phyloP scores from a whole-genome alignment of 1,139 yeast species.

The Saccharomyces pastorianus region DNA sequence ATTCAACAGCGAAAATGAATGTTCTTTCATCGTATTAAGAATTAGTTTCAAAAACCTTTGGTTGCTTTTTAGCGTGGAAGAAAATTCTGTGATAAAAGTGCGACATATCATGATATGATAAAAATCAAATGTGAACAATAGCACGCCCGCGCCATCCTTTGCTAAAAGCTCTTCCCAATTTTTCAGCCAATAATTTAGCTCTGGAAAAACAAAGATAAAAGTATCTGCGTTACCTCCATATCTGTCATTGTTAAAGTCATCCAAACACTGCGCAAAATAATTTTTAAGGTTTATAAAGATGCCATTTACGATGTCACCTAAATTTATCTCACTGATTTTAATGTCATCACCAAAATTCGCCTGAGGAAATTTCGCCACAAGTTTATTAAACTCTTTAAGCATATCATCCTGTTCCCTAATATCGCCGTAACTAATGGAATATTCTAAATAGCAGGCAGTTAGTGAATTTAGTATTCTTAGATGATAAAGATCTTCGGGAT shows the following conservation, averaged over 20 bases:
- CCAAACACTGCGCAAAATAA: slow-evolving; percentile 17
- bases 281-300: slow-evolving; percentile 26
- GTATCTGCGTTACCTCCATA: not conserved
- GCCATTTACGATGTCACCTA: slow-evolving; percentile 32
- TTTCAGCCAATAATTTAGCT: slow-evolving; percentile 36
- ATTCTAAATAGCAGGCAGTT: slow-evolving; percentile 42
- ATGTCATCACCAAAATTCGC: slow-evolving; percentile 44
- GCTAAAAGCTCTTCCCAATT: slow-evolving; percentile 38
- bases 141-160: slow-evolving; percentile 39
- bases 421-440: slow-evolving; percentile 40
- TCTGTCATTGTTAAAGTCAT: slow-evolving; percentile 3
- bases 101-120: slow-evolving; percentile 38
- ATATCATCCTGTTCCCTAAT: slow-evolving; percentile 23
- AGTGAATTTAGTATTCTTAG: slow-evolving; percentile 43
- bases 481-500: slow-evolving; percentile 39
- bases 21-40: slow-evolving; percentile 35
- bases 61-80: slow-evolving; percentile 14
- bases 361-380: slow-evolving; percentile 39
- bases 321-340: slow-evolving; percentile 39
- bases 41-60: slow-evolving; percentile 26
- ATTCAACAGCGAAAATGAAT: slow-evolving; percentile 37
- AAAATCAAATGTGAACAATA: slow-evolving; percentile 39
- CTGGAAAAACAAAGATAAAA: slow-evolving; percentile 24
- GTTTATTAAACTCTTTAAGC: slow-evolving; percentile 32
- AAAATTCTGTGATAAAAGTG: slow-evolving; percentile 30